Evolutionary conservation across 2,329 filamentous ascomycete species (phyloP).

Genomic region (Apiospora kogelbergensis): DNA sequence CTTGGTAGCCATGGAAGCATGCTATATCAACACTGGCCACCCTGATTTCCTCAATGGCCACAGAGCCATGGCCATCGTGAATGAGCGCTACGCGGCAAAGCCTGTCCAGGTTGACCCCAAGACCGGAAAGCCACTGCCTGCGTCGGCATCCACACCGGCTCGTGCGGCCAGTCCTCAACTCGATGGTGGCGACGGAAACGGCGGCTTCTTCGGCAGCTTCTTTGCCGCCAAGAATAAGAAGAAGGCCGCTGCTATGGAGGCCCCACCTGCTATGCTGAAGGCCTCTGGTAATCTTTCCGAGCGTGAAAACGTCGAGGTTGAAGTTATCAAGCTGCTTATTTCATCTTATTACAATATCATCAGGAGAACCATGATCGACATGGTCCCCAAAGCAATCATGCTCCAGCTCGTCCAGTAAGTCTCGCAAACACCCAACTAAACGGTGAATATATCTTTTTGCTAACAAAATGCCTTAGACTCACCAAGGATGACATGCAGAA

Average conservation of each 20-base stretch:
- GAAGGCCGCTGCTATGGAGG: constrained; percentile 99
- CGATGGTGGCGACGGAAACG: constrained; percentile 51
- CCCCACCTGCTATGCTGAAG: constrained; percentile 89
- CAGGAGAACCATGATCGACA: constrained; percentile 97
- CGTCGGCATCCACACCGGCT: constrained; percentile 59
- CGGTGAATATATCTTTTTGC: not conserved
- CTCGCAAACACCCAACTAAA: not conserved
- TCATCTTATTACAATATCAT: constrained; percentile 98
- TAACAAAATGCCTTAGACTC: constrained; percentile 54
- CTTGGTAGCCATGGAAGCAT: constrained; percentile 91
- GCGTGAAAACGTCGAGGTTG: constrained; percentile 92
- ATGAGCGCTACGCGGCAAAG: constrained; percentile 83
- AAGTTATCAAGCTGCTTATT: constrained; percentile 98
- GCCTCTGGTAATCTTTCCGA: constrained; percentile 92
- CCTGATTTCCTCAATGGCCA: constrained; percentile 97
- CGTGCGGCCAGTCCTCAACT: constrained; percentile 76
- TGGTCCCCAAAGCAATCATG: constrained; percentile 99
- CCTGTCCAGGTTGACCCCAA: constrained; percentile 97
- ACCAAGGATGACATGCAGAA: constrained; percentile 99
- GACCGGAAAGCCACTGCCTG: constrained; percentile 89
- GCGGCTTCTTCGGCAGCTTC: constrained; percentile 96
- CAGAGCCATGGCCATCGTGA: constrained; percentile 96
- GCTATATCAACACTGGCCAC: constrained; percentile 98
- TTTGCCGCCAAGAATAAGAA: constrained; percentile 99
- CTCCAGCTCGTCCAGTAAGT: constrained; percentile 91